Percentiles rank a stretch among this genome's conserved stretches.
phyloP scores from a whole-genome alignment of 176 grass and related monocot genomes.

The Eremochloa ophiuroides region DNA sequence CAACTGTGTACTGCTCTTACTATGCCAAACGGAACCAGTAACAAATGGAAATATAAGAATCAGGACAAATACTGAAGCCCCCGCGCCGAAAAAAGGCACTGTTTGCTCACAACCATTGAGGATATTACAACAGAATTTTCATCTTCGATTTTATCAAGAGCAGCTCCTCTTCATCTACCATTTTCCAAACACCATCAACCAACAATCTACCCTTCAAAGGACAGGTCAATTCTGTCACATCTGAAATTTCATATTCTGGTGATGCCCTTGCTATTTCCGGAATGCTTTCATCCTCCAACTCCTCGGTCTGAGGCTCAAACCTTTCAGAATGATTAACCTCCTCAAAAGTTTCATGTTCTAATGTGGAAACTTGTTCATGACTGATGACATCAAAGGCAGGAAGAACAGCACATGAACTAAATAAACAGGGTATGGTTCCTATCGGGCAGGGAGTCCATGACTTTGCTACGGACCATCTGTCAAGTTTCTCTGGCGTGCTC shows the following conservation, averaged over 20 bases:
- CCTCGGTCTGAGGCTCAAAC: slow-evolving; percentile 7
- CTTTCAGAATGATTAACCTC: slow-evolving; percentile 25
- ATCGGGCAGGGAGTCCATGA: slow-evolving; percentile 78
- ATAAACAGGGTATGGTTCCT: slow-evolving; percentile 77
- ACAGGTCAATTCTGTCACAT: slow-evolving; percentile 21
- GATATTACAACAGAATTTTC: slow-evolving; percentile 31
- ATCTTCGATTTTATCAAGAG: slow-evolving; percentile 28
- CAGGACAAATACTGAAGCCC: neutral
- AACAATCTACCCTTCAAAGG: slow-evolving; percentile 48
- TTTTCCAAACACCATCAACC: slow-evolving; percentile 56
- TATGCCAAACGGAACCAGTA: neutral
- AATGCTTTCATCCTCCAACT: slow-evolving; percentile 13
- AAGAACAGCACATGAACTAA: slow-evolving; percentile 81
- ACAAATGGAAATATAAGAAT: neutral
- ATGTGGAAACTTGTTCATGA: neutral
- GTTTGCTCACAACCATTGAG: neutral
- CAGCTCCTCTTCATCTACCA: slow-evolving; percentile 52
- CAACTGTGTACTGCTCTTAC: neutral
- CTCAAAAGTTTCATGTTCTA: slow-evolving; percentile 21
- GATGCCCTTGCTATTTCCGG: slow-evolving; percentile 32
- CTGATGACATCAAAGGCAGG: slow-evolving; percentile 37
- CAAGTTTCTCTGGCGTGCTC: slow-evolving; percentile 21
- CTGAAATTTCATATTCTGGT: slow-evolving; percentile 9
- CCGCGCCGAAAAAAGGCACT: neutral
- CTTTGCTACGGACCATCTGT: slow-evolving; percentile 55